Conservation (phyloP, 441 rosid species). For the Corymbia calophylla region DNA sequence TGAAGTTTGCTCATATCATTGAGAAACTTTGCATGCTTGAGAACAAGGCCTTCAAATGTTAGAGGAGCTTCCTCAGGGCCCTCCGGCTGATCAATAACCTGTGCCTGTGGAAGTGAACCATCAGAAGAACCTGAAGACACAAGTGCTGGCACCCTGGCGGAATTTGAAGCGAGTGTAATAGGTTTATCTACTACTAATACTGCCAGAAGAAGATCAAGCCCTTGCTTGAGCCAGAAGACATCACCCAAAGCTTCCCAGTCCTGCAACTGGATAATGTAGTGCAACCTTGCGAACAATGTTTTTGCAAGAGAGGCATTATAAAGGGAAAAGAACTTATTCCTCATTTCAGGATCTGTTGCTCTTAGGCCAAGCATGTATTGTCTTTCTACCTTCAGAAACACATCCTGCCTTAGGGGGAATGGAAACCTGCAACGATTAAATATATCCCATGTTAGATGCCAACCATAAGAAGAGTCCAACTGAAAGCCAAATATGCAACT, state of each 20-base stretch:
- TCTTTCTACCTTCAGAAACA: constrained; percentile 93
- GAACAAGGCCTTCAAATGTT: constrained; percentile 69
- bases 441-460: neutral
- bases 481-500: constrained; percentile 4
- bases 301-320: constrained; percentile 84
- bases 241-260: constrained; percentile 99
- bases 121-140: constrained; percentile 50
- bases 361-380: constrained; percentile 96
- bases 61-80: constrained; percentile 63
- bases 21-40: constrained; percentile 84
- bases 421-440: constrained; percentile 51
- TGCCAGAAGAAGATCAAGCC: constrained; percentile 96
- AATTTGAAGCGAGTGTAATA: constrained; percentile 91
- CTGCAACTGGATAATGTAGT: constrained; percentile 79
- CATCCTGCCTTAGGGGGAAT: constrained; percentile 70
- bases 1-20: constrained; percentile 81
- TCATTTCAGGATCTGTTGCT: constrained; percentile 89
- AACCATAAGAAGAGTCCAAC: constrained; percentile 3
- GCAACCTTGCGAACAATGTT: constrained; percentile 73
- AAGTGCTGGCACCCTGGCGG: constrained; percentile 82
- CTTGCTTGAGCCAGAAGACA: constrained; percentile 99
- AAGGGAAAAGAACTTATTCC: constrained; percentile 80
- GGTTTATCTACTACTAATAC: constrained; percentile 82
- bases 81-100: constrained; percentile 47
- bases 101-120: constrained; percentile 49